phyloP scores from a whole-genome alignment of 495 filamentous ascomycete genomes.

The Amniculicola lignicola region DNA sequence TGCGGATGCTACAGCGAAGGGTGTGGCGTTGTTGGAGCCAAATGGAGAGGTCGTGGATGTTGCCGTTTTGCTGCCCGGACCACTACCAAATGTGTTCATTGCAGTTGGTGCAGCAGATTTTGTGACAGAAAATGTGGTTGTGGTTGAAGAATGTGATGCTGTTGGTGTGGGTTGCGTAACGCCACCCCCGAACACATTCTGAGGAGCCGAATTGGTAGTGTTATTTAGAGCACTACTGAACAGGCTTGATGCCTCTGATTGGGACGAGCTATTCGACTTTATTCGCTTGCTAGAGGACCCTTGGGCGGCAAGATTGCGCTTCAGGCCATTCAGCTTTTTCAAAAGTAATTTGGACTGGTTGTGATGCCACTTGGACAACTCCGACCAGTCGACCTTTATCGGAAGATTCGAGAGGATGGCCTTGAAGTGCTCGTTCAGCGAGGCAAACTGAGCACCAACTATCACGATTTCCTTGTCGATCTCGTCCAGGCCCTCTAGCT shows the following conservation, averaged over 20 bases:
- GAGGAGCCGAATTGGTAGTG: too few relatives aligned
- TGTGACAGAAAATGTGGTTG: too few relatives aligned
- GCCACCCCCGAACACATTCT: too few relatives aligned
- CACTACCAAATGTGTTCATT: too few relatives aligned
- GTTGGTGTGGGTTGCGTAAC: too few relatives aligned
- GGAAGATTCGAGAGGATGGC: slow-evolving; percentile 15
- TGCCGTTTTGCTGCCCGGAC: too few relatives aligned
- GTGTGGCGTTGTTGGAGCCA: too few relatives aligned
- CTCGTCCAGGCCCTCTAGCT: background rate
- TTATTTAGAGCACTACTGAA: too few relatives aligned
- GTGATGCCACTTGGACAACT: slow-evolving; percentile 17
- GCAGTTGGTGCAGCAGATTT: too few relatives aligned
- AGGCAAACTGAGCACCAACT: background rate
- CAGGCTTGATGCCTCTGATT: slow-evolving; percentile 7
- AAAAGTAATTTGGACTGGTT: slow-evolving; percentile 4
- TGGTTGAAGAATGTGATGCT: background rate
- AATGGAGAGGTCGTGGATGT: too few relatives aligned
- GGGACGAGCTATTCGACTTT: background rate
- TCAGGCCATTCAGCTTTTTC: slow-evolving; percentile 2
- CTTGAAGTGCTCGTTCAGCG: slow-evolving; percentile 10
- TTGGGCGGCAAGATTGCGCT: slow-evolving; percentile 12
- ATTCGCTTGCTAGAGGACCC: background rate
- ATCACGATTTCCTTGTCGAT: background rate
- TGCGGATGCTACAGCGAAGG: too few relatives aligned
- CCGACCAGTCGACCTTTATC: slow-evolving; percentile 11